Evolutionary conservation across 2,329 filamentous ascomycete species (phyloP).

Genomic region (Cytospora leucostoma): DNA sequence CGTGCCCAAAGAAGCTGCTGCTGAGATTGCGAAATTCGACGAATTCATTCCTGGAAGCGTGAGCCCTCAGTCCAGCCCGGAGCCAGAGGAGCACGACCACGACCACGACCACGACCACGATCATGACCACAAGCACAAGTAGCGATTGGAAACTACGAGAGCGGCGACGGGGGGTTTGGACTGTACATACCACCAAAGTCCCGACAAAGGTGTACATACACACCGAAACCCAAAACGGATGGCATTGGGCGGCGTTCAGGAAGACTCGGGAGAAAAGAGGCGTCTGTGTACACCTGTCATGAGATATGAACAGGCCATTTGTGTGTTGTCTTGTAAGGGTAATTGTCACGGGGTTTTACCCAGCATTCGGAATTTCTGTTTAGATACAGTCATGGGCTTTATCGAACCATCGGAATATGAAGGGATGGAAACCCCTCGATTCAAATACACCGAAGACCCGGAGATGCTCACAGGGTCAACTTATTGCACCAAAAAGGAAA

Average conservation of each 20-base stretch:
- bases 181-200: conserved; percentile 14
- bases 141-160: conserved; percentile 5
- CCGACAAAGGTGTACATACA: conserved; percentile 11
- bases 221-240: conserved; percentile 16
- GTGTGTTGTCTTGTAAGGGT: conserved; percentile 1
- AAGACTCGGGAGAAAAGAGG: conserved; percentile 12
- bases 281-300: conserved; percentile 16
- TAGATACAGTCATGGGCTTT: conserved; percentile 1
- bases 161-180: neutral
- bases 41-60: conserved; percentile 74
- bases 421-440: neutral
- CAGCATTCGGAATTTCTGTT: neutral
- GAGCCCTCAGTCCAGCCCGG: conserved; percentile 57
- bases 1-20: conserved; percentile 64
- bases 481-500: neutral
- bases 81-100: conserved; percentile 56
- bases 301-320: conserved; percentile 11
- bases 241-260: conserved; percentile 28
- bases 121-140: conserved; percentile 32
- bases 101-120: conserved; percentile 40
- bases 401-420: neutral
- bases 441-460: neutral
- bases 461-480: conserved; percentile 1
- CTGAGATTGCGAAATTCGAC: conserved; percentile 63
- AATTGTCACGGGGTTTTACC: neutral